phyloP scores from a whole-genome alignment of 2,329 filamentous ascomycete species.

The Diaporthe longicolla region DNA sequence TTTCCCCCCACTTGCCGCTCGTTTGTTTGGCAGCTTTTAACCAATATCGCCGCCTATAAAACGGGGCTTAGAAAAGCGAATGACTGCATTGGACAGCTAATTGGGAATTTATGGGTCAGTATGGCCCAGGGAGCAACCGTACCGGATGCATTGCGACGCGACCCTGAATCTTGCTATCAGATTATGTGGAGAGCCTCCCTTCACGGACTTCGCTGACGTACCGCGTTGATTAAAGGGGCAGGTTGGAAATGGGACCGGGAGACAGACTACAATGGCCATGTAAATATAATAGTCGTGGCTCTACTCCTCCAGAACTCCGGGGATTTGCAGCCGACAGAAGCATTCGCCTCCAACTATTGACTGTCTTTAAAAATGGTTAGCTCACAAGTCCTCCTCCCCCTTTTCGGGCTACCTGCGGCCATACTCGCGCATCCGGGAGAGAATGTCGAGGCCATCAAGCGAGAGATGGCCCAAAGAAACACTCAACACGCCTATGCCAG shows the following conservation, averaged over 20 bases:
- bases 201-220: slow-evolving; percentile 11
- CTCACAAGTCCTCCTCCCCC: neutral
- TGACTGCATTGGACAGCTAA: neutral
- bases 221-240: neutral
- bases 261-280: no score
- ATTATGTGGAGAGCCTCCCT: neutral
- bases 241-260: neutral
- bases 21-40: neutral
- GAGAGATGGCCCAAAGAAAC: slow-evolving; percentile 35
- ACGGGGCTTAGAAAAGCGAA: neutral
- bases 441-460: slow-evolving; percentile 35
- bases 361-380: slow-evolving; percentile 6
- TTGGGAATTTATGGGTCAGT: neutral
- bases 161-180: neutral
- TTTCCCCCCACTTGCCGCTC: slow-evolving; percentile 15
- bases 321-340: no score
- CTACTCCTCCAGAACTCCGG: no score
- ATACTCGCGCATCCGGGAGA: slow-evolving; percentile 24
- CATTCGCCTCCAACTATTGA: no score
- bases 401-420: neutral
- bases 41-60: neutral
- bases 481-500: slow-evolving; percentile 28
- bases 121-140: no score
- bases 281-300: neutral
- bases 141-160: neutral